These are phyloP conservation scores for Stagonosporopsis rhizophila DNA, from an alignment of 2,329 filamentous ascomycete genomes.

Conservation along the genomic window DNA sequence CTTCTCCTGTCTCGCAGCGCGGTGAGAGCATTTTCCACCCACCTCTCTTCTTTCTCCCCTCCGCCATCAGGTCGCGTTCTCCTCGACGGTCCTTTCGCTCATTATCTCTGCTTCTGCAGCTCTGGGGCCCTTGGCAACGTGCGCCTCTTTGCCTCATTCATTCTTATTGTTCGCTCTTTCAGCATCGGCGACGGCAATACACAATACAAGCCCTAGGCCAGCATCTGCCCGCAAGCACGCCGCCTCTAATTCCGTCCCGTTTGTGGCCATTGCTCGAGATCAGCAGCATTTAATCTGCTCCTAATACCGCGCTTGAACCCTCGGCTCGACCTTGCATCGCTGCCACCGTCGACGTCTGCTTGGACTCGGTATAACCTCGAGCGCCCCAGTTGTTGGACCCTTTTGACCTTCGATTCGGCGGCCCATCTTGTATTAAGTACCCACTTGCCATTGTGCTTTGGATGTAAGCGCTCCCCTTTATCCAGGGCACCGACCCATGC, in stretches of 20 bases:
- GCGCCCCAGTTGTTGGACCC: conserved; percentile 29
- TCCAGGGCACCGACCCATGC: not conserved
- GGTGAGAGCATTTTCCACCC: conserved; percentile 37
- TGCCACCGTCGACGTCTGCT: conserved; percentile 23
- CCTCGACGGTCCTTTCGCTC: conserved; percentile 46
- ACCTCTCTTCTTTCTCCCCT: conserved; percentile 39
- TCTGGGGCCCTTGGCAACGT: conserved; percentile 39
- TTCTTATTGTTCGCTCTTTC: conserved; percentile 52
- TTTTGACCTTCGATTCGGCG: conserved; percentile 37
- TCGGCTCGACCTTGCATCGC: conserved; percentile 22
- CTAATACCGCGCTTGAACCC: conserved; percentile 25
- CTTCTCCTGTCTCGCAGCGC: conserved; percentile 42
- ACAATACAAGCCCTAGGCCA: conserved; percentile 41
- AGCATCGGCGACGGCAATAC: conserved; percentile 43
- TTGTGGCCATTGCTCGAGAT: conserved; percentile 31
- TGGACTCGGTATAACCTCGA: conserved; percentile 26
- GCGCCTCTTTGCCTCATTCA: conserved; percentile 45
- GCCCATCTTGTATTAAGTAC: conserved; percentile 35
- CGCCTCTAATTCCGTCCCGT: conserved; percentile 34
- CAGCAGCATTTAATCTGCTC: conserved; percentile 23
- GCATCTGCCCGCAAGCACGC: conserved; percentile 29
- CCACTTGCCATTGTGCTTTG: conserved; percentile 39
- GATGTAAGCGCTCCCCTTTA: conserved; percentile 30
- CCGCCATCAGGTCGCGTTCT: conserved; percentile 38
- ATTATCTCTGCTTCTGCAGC: conserved; percentile 47